Evolutionary conservation across 352 stramenopile genomes (phyloP).

Genomic region (Globisporangium cylindrosporum): DNA sequence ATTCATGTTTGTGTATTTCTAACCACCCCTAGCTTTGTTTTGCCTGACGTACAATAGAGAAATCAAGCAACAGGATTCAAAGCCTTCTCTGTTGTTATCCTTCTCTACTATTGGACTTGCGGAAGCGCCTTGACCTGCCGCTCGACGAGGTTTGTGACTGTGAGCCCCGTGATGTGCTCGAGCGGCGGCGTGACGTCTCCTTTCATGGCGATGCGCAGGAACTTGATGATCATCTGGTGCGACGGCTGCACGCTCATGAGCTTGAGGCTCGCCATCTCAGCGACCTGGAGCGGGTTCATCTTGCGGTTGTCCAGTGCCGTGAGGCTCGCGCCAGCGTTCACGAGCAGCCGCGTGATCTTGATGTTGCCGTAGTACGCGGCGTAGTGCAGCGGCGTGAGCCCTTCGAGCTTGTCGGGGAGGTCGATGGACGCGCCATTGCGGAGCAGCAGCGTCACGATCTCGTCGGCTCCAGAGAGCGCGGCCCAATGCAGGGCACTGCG

Average conservation of each 20-base stretch:
- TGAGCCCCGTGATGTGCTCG: conserved; percentile 71
- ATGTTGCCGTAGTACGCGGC: conserved; percentile 73
- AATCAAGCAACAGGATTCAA: background rate
- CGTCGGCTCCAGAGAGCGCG: conserved; percentile 47
- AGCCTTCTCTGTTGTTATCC: conserved; percentile 3
- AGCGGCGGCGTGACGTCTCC: conserved; percentile 68
- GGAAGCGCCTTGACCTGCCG: conserved; percentile 53
- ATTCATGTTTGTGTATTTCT: conserved; percentile 14
- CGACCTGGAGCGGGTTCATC: conserved; percentile 67
- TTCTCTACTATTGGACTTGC: conserved; percentile 18
- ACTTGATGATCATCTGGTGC: conserved; percentile 85
- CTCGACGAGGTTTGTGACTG: conserved; percentile 61
- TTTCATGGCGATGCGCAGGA: conserved; percentile 77
- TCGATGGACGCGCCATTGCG: conserved; percentile 68
- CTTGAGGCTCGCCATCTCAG: conserved; percentile 74
- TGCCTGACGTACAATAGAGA: conserved; percentile 13
- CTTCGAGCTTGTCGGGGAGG: conserved; percentile 50
- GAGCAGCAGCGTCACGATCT: conserved; percentile 58
- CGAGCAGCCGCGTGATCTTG: conserved; percentile 61
- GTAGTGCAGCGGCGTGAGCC: conserved; percentile 68
- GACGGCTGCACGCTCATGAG: conserved; percentile 75
- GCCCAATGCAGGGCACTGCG: conserved; percentile 69
- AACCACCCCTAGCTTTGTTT: background rate
- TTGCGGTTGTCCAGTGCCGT: conserved; percentile 50
- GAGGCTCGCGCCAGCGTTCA: conserved; percentile 53